Evolutionary conservation across 805 yeast genomes (phyloP).

Genomic region (Candida michaelii): DNA sequence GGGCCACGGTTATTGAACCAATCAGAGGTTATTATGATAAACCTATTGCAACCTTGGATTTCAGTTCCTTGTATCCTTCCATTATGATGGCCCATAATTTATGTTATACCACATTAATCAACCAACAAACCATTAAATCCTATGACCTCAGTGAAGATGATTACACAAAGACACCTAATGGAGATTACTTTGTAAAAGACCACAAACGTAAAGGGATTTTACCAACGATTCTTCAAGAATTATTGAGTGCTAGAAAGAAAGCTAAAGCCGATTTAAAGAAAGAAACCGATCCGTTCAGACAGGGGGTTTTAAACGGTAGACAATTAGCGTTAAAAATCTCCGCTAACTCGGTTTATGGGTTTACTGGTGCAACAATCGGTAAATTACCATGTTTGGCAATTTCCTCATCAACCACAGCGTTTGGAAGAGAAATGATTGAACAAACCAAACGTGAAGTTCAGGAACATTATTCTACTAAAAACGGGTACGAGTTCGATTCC

Average conservation of each 20-base stretch:
- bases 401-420: conserved; percentile 92
- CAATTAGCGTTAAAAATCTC: conserved; percentile 95
- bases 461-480: conserved; percentile 69
- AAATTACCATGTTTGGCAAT: conserved; percentile 95
- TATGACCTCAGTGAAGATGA: conserved; percentile 67
- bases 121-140: conserved; percentile 64
- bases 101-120: conserved; percentile 88
- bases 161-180: conserved; percentile 85
- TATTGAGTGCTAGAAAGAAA: conserved; percentile 85
- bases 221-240: conserved; percentile 88
- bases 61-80: conserved; percentile 95
- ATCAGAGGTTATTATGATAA: conserved; percentile 92
- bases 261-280: conserved; percentile 89
- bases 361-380: conserved; percentile 98
- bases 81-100: conserved; percentile 99
- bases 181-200: conserved; percentile 81
- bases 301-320: conserved; percentile 94
- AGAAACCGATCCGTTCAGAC: conserved; percentile 91
- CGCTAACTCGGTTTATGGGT: conserved; percentile 98
- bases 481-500: conserved; percentile 84
- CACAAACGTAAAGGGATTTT: conserved; percentile 75
- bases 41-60: conserved; percentile 97
- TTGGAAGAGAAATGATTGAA: conserved; percentile 97
- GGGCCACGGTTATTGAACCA: conserved; percentile 99
- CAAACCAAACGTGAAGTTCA: conserved; percentile 85